Conservation (phyloP, 1,139 yeast species). For the Nakaseomyces bracarensis region DNA sequence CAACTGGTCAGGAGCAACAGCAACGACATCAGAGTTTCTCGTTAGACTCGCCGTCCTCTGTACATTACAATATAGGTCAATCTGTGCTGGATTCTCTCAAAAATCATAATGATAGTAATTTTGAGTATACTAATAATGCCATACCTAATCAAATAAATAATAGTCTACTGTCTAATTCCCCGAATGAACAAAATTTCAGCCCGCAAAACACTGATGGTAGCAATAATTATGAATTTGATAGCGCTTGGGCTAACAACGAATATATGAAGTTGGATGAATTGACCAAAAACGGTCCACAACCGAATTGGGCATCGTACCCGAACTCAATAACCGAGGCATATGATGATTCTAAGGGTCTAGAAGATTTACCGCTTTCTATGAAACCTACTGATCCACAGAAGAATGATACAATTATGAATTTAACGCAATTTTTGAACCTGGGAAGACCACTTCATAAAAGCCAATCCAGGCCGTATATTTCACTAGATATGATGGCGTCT, state of each 20-base stretch:
- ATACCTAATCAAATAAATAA: too few species aligned
- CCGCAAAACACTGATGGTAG: constrained; percentile 1
- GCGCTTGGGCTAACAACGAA: constrained; percentile 41
- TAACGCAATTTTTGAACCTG: constrained; percentile 2
- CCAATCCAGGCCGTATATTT: constrained; percentile 20
- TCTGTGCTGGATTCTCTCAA: not conserved
- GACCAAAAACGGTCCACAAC: constrained; percentile 3
- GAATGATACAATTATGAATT: not conserved
- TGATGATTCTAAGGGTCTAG: not conserved
- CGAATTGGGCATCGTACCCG: not conserved
- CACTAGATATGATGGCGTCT: constrained; percentile 15
- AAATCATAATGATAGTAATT: too few species aligned
- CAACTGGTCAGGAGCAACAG: not conserved
- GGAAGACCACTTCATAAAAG: constrained; percentile 7
- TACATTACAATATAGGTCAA: not conserved
- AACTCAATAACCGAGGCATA: not conserved
- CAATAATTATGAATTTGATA: constrained; percentile 15
- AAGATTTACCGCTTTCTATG: not conserved
- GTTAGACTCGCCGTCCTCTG: not conserved
- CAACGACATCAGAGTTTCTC: not conserved
- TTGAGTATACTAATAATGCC: not conserved
- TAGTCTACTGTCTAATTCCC: too few species aligned
- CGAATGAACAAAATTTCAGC: not conserved
- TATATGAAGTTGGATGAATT: constrained; percentile 53
- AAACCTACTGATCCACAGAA: not conserved